A percentile compares a stretch with the other conserved stretches of the same genome.
Evolutionary conservation across 208 protist species (phyloP).

Genomic region (Trypanosoma vivax): DNA sequence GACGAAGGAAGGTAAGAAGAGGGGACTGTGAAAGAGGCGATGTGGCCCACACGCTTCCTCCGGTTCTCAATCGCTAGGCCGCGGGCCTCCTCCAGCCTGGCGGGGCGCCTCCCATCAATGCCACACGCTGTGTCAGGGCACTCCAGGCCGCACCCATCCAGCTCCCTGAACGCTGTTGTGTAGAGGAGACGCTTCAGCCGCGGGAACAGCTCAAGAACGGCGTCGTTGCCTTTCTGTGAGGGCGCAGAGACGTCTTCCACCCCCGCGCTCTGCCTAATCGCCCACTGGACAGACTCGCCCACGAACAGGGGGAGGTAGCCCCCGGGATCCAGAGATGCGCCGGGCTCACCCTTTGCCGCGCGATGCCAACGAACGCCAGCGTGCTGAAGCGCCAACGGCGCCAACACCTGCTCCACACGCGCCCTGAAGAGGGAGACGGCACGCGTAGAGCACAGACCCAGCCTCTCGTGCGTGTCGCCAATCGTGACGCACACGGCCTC

Average conservation of each 20-base stretch:
- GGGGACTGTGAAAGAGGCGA: constrained; percentile 28
- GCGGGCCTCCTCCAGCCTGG: constrained; percentile 2
- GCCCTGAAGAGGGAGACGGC: constrained; percentile 24
- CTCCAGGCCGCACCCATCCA: not conserved
- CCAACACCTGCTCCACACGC: constrained; percentile 2
- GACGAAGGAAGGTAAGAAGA: not conserved
- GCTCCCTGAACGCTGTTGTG: constrained; percentile 18
- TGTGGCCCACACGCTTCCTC: constrained; percentile 42
- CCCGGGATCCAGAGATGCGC: not conserved
- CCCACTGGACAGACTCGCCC: constrained; percentile 10
- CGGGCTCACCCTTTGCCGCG: too few relatives aligned
- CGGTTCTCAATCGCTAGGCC: constrained; percentile 17
- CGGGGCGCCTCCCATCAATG: not conserved
- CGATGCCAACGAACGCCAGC: constrained; percentile 8
- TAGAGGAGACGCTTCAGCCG: constrained; percentile 24
- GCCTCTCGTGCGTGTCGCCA: constrained; percentile 34
- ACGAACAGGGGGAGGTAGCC: constrained; percentile 2
- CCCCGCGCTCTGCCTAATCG: not conserved
- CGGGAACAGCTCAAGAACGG: constrained; percentile 9
- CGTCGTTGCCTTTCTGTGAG: constrained; percentile 24
- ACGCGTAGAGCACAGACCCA: constrained; percentile 29
- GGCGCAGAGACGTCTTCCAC: constrained; percentile 22
- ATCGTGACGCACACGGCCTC: constrained; percentile 22
- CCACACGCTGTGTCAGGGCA: not conserved
- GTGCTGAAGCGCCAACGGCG: not conserved